Evolutionary conservation across 2,329 filamentous ascomycete species (phyloP).

Genomic region (Pseudomassariella vexata): DNA sequence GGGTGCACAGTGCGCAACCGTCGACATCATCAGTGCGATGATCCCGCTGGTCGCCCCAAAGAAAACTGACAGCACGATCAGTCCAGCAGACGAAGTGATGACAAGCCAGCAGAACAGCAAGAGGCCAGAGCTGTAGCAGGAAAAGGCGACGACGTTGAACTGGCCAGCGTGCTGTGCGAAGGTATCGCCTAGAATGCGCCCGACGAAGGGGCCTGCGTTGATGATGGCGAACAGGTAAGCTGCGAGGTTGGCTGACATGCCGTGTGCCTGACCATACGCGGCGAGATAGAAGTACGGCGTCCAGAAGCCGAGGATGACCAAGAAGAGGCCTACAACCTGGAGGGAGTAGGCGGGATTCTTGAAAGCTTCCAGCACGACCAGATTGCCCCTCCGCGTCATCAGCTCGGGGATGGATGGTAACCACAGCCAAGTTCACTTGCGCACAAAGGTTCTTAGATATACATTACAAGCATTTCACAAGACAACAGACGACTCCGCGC

Average conservation of each 20-base stretch:
- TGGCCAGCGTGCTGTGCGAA: slow-evolving; percentile 29
- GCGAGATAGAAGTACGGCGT: slow-evolving; percentile 38
- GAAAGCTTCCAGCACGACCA: slow-evolving; percentile 29
- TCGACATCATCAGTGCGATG: slow-evolving; percentile 9
- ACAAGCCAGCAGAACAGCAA: slow-evolving; percentile 10
- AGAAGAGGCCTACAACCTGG: slow-evolving; percentile 10
- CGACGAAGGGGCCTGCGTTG: slow-evolving; percentile 40
- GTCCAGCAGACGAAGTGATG: slow-evolving; percentile 2
- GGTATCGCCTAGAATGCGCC: neutral
- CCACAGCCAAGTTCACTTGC: slow-evolving; percentile 12
- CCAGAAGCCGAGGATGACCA: slow-evolving; percentile 16
- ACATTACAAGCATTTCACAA: slow-evolving; percentile 9
- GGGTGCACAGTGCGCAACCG: slow-evolving; percentile 7
- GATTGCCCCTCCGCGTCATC: slow-evolving; percentile 12
- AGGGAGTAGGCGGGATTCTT: slow-evolving; percentile 12
- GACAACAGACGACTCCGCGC: slow-evolving; percentile 5
- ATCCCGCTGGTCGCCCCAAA: slow-evolving; percentile 9
- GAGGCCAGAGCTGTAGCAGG: slow-evolving; percentile 5
- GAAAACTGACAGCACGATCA: slow-evolving; percentile 6
- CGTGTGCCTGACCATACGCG: slow-evolving; percentile 40
- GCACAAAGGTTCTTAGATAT: slow-evolving; percentile 14
- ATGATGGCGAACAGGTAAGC: slow-evolving; percentile 57
- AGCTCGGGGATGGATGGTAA: slow-evolving; percentile 12
- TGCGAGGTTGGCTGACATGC: slow-evolving; percentile 42
- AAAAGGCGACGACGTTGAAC: slow-evolving; percentile 37